phyloP scores from a whole-genome alignment of 2,329 filamentous ascomycete species.

The Aureobasidium pullulans region DNA sequence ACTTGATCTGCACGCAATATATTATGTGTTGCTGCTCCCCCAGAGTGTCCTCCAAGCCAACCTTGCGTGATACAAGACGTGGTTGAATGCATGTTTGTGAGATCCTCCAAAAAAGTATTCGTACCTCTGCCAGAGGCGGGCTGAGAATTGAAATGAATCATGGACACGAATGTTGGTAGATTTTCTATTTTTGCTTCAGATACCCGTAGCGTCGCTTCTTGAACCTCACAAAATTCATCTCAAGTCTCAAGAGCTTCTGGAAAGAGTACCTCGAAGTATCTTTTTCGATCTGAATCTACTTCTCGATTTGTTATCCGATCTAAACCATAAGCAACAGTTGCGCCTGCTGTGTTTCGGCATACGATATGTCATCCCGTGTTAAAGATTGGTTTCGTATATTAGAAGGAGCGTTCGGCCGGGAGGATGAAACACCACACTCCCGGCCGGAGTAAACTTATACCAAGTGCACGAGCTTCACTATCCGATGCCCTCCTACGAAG shows the following conservation, averaged over 20 bases:
- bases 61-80: background rate
- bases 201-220: background rate
- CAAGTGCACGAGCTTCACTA: background rate
- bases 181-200: conserved; percentile 10
- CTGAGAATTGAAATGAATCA: background rate
- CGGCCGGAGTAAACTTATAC: background rate
- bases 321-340: background rate
- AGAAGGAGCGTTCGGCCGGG: background rate
- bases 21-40: background rate
- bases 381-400: background rate
- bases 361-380: background rate
- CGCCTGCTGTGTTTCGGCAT: background rate
- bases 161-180: background rate
- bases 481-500: background rate
- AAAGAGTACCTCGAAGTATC: background rate
- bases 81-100: background rate
- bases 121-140: background rate
- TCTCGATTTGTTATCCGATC: background rate
- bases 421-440: conserved; percentile 2
- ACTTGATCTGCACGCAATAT: background rate
- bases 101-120: background rate
- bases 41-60: background rate
- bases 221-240: background rate
- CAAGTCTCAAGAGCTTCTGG: background rate
- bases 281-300: background rate